Evolutionary conservation across 768 basidiomycete species (phyloP), one percentile per base, ranked within the genome.

Genomic region (Hydnomerulius pinastri): DNA sequence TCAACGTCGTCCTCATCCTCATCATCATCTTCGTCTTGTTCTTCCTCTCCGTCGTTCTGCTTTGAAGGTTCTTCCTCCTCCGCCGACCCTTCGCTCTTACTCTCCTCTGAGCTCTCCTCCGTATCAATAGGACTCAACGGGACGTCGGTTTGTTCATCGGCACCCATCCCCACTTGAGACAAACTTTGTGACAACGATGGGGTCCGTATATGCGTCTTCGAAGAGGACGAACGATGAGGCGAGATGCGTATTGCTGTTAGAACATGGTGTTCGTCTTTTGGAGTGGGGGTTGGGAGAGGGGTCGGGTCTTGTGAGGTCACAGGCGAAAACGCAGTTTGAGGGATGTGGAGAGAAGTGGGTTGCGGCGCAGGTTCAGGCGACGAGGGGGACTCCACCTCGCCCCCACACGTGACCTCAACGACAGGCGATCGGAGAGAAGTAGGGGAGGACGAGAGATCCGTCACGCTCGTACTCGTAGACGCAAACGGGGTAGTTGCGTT

Each of bases 181-280:
- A 56, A 45, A 2, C 43, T 8, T 20, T n/a, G 50, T 8, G 56
- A 25, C 17, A 42, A 27, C 4, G 48, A 43, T 15, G 41, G 13
- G 4, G 21, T 20, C 11, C 36, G 46, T 5, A 35, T 42, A 37
- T 53, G 39, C 25, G 13, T 6, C 5, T 21, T 21, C 17, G 28
- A 18, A 13, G 29, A 42, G 20, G n/a, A 28, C n/a, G 51, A 37
- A 6, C 52, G 30, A 29, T 40, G 46, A 11, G 67, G 56, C n/a
- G 55, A 64, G 30, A 67, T 29, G 11, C 65, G 57, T 12, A 69
- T 47, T 3, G 65, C 67, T 2, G 54, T 62, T 17, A 60, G 53
- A 24, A 67, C 40, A 25, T 63, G 65, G 37, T 51, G 57, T 8
- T 36, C 56, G 18, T 66, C 55, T 32, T 45, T 62, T 3, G 51